Conservation (phyloP, 495 filamentous ascomycete genomes). For the Xylaria venustula region DNA sequence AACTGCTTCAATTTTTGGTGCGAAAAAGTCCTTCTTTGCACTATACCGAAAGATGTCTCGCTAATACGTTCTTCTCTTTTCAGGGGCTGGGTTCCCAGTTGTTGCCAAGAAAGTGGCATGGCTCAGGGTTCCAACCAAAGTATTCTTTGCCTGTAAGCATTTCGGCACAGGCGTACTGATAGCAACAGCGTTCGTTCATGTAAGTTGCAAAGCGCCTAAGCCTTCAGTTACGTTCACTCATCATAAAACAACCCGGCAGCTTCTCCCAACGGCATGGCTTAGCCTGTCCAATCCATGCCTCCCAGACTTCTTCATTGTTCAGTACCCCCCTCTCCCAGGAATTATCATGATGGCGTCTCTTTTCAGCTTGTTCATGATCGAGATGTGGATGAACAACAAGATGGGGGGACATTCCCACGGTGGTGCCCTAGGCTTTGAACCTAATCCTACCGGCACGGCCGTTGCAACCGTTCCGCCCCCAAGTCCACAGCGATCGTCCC, state of each 20-base stretch:
- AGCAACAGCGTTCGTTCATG: slow-evolving; percentile 67
- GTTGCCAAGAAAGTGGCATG: slow-evolving; percentile 54
- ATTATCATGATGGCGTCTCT: slow-evolving; percentile 59
- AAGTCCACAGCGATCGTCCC: slow-evolving; percentile 28
- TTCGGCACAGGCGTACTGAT: slow-evolving; percentile 71
- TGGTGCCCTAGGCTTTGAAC: slow-evolving; percentile 44
- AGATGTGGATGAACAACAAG: slow-evolving; percentile 54
- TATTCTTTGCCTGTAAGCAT: slow-evolving; percentile 58
- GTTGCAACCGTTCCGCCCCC: slow-evolving; percentile 11
- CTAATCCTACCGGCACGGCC: slow-evolving; percentile 14
- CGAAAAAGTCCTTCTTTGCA: slow-evolving; percentile 11
- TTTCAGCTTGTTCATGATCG: slow-evolving; percentile 55
- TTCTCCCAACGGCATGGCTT: slow-evolving; percentile 57
- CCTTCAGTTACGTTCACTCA: not conserved
- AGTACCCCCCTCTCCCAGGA: slow-evolving; percentile 59
- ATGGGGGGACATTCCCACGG: slow-evolving; percentile 52
- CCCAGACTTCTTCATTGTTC: slow-evolving; percentile 51
- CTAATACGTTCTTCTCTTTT: not conserved
- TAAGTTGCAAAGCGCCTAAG: no score
- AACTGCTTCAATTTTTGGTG: slow-evolving; percentile 38
- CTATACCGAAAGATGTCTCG: not conserved
- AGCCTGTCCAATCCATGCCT: slow-evolving; percentile 59
- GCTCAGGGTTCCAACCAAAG: slow-evolving; percentile 51
- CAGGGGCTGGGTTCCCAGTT: slow-evolving; percentile 51
- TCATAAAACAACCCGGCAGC: slow-evolving; percentile 23